Evolutionary conservation across 2,329 filamentous ascomycete genomes (phyloP), one percentile per base, ranked within the genome.

Genomic region (Exophiala spinifera): DNA sequence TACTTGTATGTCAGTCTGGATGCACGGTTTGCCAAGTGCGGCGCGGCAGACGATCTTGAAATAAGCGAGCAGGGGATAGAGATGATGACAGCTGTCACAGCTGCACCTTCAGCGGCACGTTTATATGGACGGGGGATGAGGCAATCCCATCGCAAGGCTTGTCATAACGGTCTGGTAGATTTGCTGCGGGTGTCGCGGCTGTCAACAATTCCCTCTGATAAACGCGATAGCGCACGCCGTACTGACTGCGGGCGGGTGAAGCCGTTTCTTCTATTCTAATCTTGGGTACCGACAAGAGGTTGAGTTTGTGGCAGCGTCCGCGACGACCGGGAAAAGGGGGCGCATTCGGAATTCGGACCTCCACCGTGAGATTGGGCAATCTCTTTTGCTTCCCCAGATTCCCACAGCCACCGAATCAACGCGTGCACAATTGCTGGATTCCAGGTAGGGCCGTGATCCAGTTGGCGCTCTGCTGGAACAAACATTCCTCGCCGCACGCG

Each of bases 301-400:
- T 39, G 28, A 19, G 19, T 6, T 15, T 25, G 23, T 25, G 23
- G 23, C 23, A 25, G 23, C 3, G 4, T 31, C 28, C 28, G 28
- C 11, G 11, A 31, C 11, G 11, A 31, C 28, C 28, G 28, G 23
- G 28, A 45, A 46, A 51, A 51, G 43, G 34, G 42, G 42, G 43
- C 51, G 43, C 46, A 17, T 56, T n/a, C 48, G 48, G 55, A 52
- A 56, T 36, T 49, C 49, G 45, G 47, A 50, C 40, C 53, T 53
- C 56, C 56, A 59, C 56, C 47, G 33, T 36, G 53, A 59, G 56
- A 55, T 55, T 56, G 49, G 48, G 46, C 53, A 60, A 60, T 60
- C 36, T 60, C 57, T 45, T 56, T 53, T 45, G 20, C 44, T 58
- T 60, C 57, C 57, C 57, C 57, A 56, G 57, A 49, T 60, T 60